Evolutionary conservation across 306 rosid species (phyloP), one percentile per base, ranked within the genome.

Genomic region (Pueraria montana): DNA sequence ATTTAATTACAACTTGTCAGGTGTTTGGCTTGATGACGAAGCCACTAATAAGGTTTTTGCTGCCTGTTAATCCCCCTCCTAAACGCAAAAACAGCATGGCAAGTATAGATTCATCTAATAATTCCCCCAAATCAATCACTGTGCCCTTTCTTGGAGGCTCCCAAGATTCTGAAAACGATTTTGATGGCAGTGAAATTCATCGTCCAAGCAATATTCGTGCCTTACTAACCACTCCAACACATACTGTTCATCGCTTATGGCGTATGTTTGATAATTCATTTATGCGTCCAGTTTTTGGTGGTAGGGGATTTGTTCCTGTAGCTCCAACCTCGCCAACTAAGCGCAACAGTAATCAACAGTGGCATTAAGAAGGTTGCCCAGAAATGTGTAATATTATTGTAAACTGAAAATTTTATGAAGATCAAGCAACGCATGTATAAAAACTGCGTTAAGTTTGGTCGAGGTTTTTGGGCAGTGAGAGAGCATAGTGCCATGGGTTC

Each of bases 221-320:
- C 23, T 92, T 96, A 67, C 88, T 94, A 21, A 38, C 87, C 0
- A 90, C 94, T 53, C 98, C 99, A 26, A 92, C 97, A 0, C 93
- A 92, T 81, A 87, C 94, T 0, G 97, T 94, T 32, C 99, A 96
- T 85, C 91, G 84, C 46, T 86, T 91, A 66, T 96, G 99, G 99
- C 95, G 98, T 30, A 92, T 81, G 80, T 94, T 96, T 82, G 99
- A 96, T 26, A 75, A 96, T 74, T 81, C 95, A 59, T 38, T 94
- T 84, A 96, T 96, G 99, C 97, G 98, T 18, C 99, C 99, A 11
- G 87, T 94, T 76, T 96, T 96, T 59, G 99, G 99, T 6, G 99
- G 99, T 59, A 90, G 99, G 77, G 98, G 97, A 73, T 94, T 94
- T 85, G 98, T 94, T 88, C 97, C 94, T 2, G 88, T 84, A 46